Conservation (phyloP, 106 monocot genomes). For the Phalaenopsis aphrodite region DNA sequence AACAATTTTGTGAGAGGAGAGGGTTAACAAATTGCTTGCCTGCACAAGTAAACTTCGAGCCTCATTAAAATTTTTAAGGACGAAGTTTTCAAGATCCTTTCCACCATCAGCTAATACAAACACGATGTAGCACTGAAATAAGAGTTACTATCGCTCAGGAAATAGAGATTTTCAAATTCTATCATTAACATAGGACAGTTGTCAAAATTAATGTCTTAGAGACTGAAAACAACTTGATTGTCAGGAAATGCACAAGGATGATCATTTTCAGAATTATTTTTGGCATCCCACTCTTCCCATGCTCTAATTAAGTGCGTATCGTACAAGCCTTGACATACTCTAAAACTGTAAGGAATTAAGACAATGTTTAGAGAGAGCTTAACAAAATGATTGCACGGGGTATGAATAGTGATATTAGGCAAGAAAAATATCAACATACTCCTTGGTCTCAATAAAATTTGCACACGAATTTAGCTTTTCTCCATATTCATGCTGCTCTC, state of each 20-base stretch:
- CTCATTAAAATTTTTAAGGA: constrained; percentile 71
- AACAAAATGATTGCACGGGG: neutral
- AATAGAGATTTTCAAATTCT: neutral
- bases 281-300: constrained; percentile 92
- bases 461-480: constrained; percentile 39
- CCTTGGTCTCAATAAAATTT: constrained; percentile 78
- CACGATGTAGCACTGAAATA: constrained; percentile 69
- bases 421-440: constrained; percentile 35
- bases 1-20: neutral
- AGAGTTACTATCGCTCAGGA: neutral
- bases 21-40: constrained; percentile 18
- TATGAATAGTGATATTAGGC: neutral
- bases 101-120: constrained; percentile 96
- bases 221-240: constrained; percentile 41
- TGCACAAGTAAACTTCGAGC: constrained; percentile 79
- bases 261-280: constrained; percentile 84
- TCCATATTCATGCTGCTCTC: constrained; percentile 23
- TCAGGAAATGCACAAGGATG: constrained; percentile 78
- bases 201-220: neutral
- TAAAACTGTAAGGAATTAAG: constrained; percentile 37
- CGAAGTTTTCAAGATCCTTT: constrained; percentile 88
- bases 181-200: neutral
- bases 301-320: constrained; percentile 46
- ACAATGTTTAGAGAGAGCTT: neutral
- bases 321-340: constrained; percentile 75